Evolutionary conservation across 2,329 filamentous ascomycete species (phyloP).

Genomic region (Fusarium zealandicum): DNA sequence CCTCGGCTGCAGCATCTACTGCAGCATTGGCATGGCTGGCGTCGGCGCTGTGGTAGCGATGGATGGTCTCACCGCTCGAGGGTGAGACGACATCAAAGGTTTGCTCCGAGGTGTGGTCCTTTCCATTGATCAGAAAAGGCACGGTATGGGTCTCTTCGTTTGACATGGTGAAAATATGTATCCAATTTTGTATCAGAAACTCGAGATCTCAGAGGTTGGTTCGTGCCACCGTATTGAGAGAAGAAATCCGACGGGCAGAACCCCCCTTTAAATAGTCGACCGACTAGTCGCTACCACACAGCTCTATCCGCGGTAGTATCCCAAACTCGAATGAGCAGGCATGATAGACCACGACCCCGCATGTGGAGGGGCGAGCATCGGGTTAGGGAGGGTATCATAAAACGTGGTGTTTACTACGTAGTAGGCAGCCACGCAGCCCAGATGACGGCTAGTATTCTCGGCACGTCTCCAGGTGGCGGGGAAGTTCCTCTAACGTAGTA

Average conservation of each 20-base stretch:
- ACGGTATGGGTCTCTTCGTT: conserved; percentile 38
- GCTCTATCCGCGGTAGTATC: not conserved
- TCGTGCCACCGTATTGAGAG: not conserved
- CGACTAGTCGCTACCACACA: not conserved
- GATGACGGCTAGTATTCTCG: conserved; percentile 4
- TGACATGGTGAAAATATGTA: conserved; percentile 24
- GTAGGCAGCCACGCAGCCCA: too few species aligned
- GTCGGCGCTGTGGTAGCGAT: conserved; percentile 63
- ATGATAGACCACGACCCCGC: conserved; percentile 22
- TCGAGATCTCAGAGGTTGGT: not conserved
- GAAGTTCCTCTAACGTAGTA: not conserved
- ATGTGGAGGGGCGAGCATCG: conserved; percentile 16
- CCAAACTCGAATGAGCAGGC: conserved; percentile 1
- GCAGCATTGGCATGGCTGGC: conserved; percentile 63
- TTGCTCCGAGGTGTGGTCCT: conserved; percentile 53
- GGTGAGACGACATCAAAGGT: conserved; percentile 67
- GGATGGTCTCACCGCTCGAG: conserved; percentile 58
- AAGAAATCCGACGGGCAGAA: not conserved
- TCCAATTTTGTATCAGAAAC: not conserved
- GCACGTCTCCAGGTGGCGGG: not conserved
- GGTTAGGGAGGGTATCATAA: conserved; percentile 30
- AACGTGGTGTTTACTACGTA: conserved; percentile 16
- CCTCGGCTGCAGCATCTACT: conserved; percentile 63
- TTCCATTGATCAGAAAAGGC: conserved; percentile 54
- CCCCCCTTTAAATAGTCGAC: conserved; percentile 26